phyloP scores from a whole-genome alignment of 441 rosid genomes.

The Aleurites moluccanus region DNA sequence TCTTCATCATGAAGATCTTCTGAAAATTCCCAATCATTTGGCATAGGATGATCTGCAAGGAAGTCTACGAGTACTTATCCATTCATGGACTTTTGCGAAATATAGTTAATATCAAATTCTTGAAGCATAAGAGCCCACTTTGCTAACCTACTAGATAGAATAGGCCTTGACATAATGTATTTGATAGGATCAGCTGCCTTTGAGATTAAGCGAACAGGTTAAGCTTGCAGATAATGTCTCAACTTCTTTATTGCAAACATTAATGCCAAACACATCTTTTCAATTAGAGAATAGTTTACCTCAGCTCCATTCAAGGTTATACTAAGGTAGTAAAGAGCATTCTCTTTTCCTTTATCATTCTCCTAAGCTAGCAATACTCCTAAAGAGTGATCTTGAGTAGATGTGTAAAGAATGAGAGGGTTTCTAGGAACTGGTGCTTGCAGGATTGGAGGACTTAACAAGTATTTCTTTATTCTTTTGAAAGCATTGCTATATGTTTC shows the following conservation, averaged over 20 bases:
- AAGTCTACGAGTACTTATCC: neutral
- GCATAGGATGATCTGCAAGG: neutral
- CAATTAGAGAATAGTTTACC: neutral
- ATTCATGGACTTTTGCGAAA: neutral
- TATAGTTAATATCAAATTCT: neutral
- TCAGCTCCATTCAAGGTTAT: too few species aligned
- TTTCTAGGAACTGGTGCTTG: too few species aligned
- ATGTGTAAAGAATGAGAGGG: too few species aligned
- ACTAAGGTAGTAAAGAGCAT: too few species aligned
- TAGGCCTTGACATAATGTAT: neutral
- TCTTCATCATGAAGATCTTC: neutral
- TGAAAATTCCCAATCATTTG: neutral
- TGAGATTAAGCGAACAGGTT: neutral
- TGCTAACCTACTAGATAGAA: neutral
- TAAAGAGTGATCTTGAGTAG: too few species aligned
- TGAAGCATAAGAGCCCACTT: too few species aligned
- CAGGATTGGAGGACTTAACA: too few species aligned
- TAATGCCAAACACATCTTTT: neutral
- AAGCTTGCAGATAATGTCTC: neutral
- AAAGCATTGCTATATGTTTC: too few species aligned
- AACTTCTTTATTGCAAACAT: neutral
- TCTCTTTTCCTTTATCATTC: too few species aligned
- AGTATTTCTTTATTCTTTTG: too few species aligned
- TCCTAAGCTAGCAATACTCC: too few species aligned
- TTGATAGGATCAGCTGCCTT: neutral